Percentiles rank a stretch among this genome's conserved stretches.
These are phyloP conservation scores for Phialophora macrospora DNA, from an alignment of 2,329 filamentous ascomycete species.

Conservation along the genomic window DNA sequence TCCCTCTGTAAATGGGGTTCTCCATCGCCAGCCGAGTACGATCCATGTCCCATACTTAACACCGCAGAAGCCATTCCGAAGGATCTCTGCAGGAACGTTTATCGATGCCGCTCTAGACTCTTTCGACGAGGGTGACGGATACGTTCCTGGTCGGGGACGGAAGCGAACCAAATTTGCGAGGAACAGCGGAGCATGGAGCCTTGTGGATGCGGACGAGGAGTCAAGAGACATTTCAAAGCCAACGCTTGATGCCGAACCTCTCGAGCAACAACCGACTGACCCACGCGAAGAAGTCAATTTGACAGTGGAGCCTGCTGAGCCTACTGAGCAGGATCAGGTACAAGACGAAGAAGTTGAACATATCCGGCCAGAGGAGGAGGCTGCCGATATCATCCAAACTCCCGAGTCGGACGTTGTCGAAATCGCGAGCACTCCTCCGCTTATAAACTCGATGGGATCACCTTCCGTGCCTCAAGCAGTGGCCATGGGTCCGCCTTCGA, in stretches of 20 bases:
- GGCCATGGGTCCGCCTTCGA: constrained; percentile 32
- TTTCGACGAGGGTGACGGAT: constrained; percentile 70
- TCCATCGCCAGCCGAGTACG: constrained; percentile 17
- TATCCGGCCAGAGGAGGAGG: not conserved
- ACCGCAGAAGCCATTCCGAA: constrained; percentile 27
- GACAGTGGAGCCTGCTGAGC: not conserved
- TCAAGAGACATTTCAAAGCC: not conserved
- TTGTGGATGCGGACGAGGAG: constrained; percentile 58
- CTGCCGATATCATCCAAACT: not conserved
- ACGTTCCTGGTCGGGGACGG: constrained; percentile 63
- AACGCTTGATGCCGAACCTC: not conserved
- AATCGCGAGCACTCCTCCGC: not conserved
- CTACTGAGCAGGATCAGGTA: not conserved
- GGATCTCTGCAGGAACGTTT: constrained; percentile 23
- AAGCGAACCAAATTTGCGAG: constrained; percentile 74
- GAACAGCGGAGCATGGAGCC: constrained; percentile 73
- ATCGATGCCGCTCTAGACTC: constrained; percentile 33
- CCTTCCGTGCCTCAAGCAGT: constrained; percentile 4
- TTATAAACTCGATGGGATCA: not conserved
- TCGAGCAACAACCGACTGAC: constrained; percentile 8
- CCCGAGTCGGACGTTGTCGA: not conserved
- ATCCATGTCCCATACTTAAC: constrained; percentile 30
- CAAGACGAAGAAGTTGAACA: not conserved
- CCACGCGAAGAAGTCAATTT: constrained; percentile 1
- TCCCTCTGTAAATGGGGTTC: constrained; percentile 9